Percentiles rank a stretch among this genome's conserved stretches.
These are phyloP conservation scores for Volvox africanus DNA, from an alignment of 139 green algal species.

Conservation along the genomic window DNA sequence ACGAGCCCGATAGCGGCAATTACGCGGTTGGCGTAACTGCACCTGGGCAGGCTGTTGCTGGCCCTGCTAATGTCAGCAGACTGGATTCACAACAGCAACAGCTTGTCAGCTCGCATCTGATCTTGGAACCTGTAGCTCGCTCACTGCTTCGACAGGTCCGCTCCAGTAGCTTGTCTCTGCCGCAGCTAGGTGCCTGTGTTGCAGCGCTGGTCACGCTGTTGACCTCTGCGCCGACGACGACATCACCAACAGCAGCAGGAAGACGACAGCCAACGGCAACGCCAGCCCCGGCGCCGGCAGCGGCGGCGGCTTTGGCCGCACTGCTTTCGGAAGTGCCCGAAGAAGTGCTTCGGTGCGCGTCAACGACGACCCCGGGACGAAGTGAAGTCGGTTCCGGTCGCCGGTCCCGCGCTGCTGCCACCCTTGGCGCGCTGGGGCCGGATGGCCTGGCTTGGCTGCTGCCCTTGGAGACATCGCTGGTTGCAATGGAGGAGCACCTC, in stretches of 20 bases:
- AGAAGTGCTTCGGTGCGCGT: background rate
- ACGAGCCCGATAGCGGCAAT: background rate
- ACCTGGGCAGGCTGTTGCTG: too few species aligned
- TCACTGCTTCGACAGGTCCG: background rate
- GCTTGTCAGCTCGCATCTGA: background rate
- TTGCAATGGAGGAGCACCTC: background rate
- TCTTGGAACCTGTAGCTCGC: background rate
- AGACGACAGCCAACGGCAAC: too few species aligned
- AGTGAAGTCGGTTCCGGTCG: background rate
- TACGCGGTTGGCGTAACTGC: too few species aligned
- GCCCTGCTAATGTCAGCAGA: too few species aligned
- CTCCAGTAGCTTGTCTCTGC: background rate
- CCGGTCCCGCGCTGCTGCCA: background rate
- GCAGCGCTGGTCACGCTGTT: background rate
- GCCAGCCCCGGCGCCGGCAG: background rate
- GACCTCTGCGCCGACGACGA: background rate
- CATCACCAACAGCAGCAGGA: background rate
- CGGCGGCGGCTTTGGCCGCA: background rate
- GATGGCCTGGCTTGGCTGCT: constrained; percentile 2
- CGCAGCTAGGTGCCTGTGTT: background rate
- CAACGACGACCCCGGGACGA: background rate
- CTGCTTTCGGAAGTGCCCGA: background rate
- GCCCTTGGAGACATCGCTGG: background rate
- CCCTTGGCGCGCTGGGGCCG: background rate
- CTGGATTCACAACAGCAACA: background rate